Evolutionary conservation across 1,139 yeast species (phyloP), one percentile per base, ranked within the genome.

Genomic region (Sugiyamaella japonica): DNA sequence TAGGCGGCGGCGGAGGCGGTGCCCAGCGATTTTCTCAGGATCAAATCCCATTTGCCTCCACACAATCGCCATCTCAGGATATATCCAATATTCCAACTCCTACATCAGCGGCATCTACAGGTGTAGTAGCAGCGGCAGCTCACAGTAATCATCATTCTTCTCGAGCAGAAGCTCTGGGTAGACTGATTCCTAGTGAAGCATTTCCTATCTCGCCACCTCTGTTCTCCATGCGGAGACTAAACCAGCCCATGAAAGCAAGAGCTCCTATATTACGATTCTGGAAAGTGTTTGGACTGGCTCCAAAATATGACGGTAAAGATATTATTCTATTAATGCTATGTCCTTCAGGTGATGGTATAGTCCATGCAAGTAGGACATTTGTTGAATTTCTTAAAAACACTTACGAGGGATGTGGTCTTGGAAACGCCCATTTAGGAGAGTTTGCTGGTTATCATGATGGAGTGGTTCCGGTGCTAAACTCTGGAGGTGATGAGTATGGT

Each of bases 221-320:
- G 29, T 70, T 63, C 39, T 55, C 67, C 0, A 61, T 72, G 20
- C 53, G 56, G 36, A 60, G 74, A 12, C 63, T 64, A 41, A 62
- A 63, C 12, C 66, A 65, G 36, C 52, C 52, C 6, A 53, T 70
- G 25, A 68, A 67, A 51, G 75, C 75, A 1, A 57, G 71, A 36
- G 64, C 73, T 0, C 67, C 75, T 0, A 66, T 71, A 12, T 54
- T 72, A n/a, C 56, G 72, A 25, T 72, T 73, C 53, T 73, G 76
- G 76, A 65, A 68, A 40, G 62, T 66, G 1, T 69, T 74, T 60
- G 74, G 75, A 1, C 60, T 74, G 36, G 56, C 65, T 10, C 77
- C 77, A 0, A 56, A 59, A 25, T 53, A 59, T 48, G 74, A 69
- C 0, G 59, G 62, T 7, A 70, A 72, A 41, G 61, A 70, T 47